A percentile compares a stretch with the other conserved stretches of the same genome.
Evolutionary conservation across 768 basidiomycete genomes (phyloP).

Genomic region (Tulasnella sp.): DNA sequence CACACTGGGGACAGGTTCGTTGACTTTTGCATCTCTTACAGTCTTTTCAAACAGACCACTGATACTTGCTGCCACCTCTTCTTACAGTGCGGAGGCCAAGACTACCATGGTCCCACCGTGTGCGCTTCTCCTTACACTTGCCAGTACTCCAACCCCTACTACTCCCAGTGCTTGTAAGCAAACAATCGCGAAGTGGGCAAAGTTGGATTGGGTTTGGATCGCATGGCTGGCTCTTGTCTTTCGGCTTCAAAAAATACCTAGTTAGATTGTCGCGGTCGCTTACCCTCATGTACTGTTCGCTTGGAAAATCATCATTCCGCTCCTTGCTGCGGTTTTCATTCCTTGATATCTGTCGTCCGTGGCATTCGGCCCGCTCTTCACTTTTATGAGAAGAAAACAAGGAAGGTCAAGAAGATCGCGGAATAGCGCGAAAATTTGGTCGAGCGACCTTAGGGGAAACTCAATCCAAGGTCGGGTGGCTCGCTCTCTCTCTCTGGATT

Average conservation of each 20-base stretch:
- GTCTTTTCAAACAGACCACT: background rate
- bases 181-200: background rate
- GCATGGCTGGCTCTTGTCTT: background rate
- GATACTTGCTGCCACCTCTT: background rate
- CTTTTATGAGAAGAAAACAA: too few species aligned
- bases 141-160: slow-evolving; percentile 24
- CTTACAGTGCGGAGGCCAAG: background rate
- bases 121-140: slow-evolving; percentile 29
- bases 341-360: background rate
- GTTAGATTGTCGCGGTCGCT: background rate
- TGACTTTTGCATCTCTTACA: background rate
- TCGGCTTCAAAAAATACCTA: background rate
- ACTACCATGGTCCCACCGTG: slow-evolving; percentile 26
- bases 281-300: background rate
- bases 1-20: background rate
- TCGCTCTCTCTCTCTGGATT: too few species aligned
- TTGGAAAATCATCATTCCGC: background rate
- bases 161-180: slow-evolving; percentile 22
- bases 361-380: too few species aligned
- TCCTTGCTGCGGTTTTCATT: background rate
- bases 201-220: background rate
- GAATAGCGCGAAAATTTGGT: too few species aligned
- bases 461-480: too few species aligned
- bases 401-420: too few species aligned
- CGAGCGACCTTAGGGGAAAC: too few species aligned